Conservation (phyloP, 2,329 filamentous ascomycete genomes). For the Hymenoscyphus salicellus region DNA sequence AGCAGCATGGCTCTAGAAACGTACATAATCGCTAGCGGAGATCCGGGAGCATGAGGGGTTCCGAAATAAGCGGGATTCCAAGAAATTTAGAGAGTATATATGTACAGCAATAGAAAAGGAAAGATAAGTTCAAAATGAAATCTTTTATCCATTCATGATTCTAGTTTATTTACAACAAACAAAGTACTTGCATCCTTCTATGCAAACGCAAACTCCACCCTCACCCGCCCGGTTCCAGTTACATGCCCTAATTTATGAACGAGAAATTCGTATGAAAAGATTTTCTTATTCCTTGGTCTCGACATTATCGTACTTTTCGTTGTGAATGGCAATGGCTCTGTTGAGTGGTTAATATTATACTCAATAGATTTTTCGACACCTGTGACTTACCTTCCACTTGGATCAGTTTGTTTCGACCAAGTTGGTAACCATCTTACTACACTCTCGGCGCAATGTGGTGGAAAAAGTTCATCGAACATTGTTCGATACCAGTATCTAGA, state of each 20-base stretch:
- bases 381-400: conserved; percentile 61
- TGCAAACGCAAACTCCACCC: not conserved
- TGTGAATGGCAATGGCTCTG: conserved; percentile 74
- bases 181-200: not conserved
- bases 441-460: conserved; percentile 81
- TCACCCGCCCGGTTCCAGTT: not conserved
- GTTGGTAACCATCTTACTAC: conserved; percentile 97
- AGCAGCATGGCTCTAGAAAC: not conserved
- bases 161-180: not conserved
- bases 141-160: not conserved
- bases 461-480: conserved; percentile 99
- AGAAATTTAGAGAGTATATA: not conserved
- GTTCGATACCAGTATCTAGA: conserved; percentile 87
- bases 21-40: not conserved
- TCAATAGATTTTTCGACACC: not conserved
- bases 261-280: not conserved
- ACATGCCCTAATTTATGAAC: not conserved
- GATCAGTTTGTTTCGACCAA: conserved; percentile 95
- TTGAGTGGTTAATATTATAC: conserved; percentile 14
- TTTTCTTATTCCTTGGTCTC: conserved; percentile 12
- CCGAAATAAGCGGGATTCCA: not conserved
- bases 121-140: not conserved
- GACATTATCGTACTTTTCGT: conserved; percentile 64
- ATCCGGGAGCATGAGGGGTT: not conserved
- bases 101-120: not conserved